Evolutionary conservation across 495 filamentous ascomycete species (phyloP), one percentile per base, ranked within the genome.

Genomic region (Trypethelium eluteriae): DNA sequence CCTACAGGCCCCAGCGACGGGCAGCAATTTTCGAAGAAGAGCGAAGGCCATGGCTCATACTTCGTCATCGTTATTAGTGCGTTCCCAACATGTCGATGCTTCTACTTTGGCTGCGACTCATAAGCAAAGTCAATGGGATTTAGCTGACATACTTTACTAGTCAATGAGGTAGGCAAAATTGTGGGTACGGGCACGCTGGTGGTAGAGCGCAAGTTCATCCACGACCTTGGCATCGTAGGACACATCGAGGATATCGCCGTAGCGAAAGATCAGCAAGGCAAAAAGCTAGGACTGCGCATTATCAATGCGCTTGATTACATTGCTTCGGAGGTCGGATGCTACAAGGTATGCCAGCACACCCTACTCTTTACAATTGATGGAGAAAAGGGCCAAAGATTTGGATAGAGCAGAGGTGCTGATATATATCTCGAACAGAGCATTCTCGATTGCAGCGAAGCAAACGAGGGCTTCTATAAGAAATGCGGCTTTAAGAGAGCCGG

Each of bases 211-310:
- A 92, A 92, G 79, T 92, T 92, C 73, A 88, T 92, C 71, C 88
- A 91, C 69, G 84, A 84, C 63, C 81, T 90, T 61, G 88, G 87
- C 32, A 69, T 83, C 5, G 92, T 96, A n/a, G 94, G 93, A 1
- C 94, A 98, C 75, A 96, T 98, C 79, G 94, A 98, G 79, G 94
- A 98, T 77, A 97, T 98, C 78, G 92, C 94, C 7, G 93, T 98
- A 35, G 85, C 88, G 68, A 89, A 92, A 77, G 88, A 91, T 66
- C 92, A 97, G 77, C 94, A 98, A 77, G 94, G 94, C 65, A 97
- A 96, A 84, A 96, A 96, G 78, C 81, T 98, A 47, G 94, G 94
- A 2, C 79, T 96, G 74, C 84, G 89, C 67, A 87, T 98, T 65
- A 98, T 98, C 71, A 89, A 98, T 81, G 91, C 94, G 3, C 83